Base-by-base conservation (phyloP, 441 rosid species). In the Eugenia klotzschiana region DNA sequence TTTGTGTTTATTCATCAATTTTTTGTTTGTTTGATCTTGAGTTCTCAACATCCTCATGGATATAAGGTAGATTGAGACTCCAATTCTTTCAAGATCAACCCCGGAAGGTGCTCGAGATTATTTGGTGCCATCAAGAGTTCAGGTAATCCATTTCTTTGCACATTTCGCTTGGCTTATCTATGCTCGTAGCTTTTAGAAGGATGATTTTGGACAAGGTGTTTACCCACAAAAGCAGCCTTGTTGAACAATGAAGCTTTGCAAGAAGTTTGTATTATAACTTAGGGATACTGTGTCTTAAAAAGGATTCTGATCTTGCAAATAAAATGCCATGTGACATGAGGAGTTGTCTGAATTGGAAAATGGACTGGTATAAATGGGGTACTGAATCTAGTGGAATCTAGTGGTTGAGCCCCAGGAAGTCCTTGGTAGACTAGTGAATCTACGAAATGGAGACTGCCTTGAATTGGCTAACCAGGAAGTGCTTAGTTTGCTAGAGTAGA, bases 101-200 rank as follows among this genome's bases (percentile, higher is more conserved):
- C 99, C 99, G 79, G 98, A 95, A 92, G 99, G 98, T 79, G 99
- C 99, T 37, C 91, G 98, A 56, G 98, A 97, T 90, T 97, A 94
- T 90, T 89, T 97, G 88, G 99, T 97, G 26, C 99, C 99, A 83
- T 95, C 98, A 41, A 94, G 98, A 92, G 88, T 95, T 94, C 98
- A 95, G 98, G 99, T 95, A 92, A 85, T 84, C 37, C 46, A 33
- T 64, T 64, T 64, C 74, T 33, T 64, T 33, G 43, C 33, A 33
- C 74, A 33, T 64, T 64, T 64, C 6, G 74, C 74, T 29, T 29
- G 41, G 41, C 41, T 33, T 64, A 40, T 64, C 74, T 10, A 64
- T 64, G 20, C 33, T 8, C n/a, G 0, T 29, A 64, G 46, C 74
- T 64, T 64, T 64, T 18, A 64, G 46, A 33, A 33, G 43, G 74